phyloP scores from a whole-genome alignment of 345 rosid genomes.

The Lenwebbia sp. region DNA sequence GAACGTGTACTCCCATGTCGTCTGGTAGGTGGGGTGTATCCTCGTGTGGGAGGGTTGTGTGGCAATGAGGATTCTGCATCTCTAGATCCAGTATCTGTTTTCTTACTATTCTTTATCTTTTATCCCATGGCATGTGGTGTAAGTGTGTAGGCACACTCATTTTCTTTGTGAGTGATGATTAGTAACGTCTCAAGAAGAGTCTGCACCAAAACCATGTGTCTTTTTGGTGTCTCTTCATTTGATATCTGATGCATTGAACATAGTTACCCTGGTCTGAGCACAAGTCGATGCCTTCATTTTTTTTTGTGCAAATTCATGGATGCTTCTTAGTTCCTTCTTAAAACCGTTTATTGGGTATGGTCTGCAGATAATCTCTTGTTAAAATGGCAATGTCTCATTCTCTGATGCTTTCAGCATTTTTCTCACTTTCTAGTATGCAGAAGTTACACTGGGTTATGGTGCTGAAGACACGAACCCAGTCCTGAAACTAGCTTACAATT shows the following conservation, averaged over 20 bases:
- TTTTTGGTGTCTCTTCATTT: background rate
- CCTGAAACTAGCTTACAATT: constrained; percentile 81
- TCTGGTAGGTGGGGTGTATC: background rate
- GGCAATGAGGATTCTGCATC: background rate
- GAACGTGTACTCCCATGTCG: background rate
- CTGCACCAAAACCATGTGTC: background rate
- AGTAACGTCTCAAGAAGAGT: background rate
- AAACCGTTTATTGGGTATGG: background rate
- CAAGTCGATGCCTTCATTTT: background rate
- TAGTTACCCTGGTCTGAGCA: background rate
- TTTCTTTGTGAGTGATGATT: background rate
- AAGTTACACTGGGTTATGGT: constrained; percentile 88
- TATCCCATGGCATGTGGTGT: background rate
- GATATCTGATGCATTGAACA: background rate
- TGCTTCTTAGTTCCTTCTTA: background rate
- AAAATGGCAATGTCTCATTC: background rate
- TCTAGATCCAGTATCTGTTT: background rate
- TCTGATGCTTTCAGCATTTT: background rate
- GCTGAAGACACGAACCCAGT: constrained; percentile 81
- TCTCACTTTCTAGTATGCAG: constrained; percentile 36
- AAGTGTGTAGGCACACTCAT: background rate
- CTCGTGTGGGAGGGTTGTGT: background rate
- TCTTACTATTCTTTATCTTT: background rate
- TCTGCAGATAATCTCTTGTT: background rate
- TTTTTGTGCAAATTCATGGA: background rate